These are phyloP conservation scores for Spirogloea muscicola DNA, from an alignment of 139 green algal species.

Conservation along the genomic window DNA sequence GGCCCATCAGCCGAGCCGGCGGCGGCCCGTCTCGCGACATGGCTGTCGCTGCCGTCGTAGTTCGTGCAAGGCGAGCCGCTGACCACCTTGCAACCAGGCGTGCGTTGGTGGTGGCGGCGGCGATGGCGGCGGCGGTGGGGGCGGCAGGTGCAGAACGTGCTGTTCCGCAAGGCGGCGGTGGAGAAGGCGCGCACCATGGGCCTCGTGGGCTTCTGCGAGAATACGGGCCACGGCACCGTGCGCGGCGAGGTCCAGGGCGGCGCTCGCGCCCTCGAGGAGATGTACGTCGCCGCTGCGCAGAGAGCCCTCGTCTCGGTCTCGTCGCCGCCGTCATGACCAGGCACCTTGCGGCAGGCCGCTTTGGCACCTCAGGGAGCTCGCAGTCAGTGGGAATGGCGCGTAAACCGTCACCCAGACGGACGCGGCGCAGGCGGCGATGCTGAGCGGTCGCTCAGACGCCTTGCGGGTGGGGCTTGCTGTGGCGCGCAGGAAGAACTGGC, in stretches of 20 bases:
- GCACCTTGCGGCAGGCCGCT: background rate
- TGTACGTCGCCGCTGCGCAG: too few species aligned
- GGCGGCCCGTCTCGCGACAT: too few species aligned
- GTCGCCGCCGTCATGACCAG: background rate
- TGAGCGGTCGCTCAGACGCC: background rate
- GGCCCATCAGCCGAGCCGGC: too few species aligned
- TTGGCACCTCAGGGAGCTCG: background rate
- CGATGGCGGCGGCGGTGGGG: too few species aligned
- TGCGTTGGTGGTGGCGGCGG: too few species aligned
- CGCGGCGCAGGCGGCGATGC: background rate
- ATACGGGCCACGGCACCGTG: conserved; percentile 49
- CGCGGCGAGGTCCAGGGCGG: conserved; percentile 49
- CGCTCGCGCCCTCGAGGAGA: conserved; percentile 3
- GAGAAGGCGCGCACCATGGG: conserved; percentile 46
- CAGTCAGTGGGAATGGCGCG: background rate
- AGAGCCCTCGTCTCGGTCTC: background rate
- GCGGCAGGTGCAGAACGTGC: conserved; percentile 52
- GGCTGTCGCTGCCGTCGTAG: too few species aligned
- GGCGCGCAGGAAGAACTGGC: conserved; percentile 19
- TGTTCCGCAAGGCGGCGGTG: conserved; percentile 53
- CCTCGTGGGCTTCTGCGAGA: conserved; percentile 49
- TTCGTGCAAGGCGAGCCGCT: too few species aligned
- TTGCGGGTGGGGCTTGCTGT: background rate
- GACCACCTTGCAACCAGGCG: too few species aligned
- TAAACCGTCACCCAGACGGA: too few species aligned